Base-by-base conservation (phyloP, 495 filamentous ascomycete genomes). In the Chaetomidium leptoderma region DNA sequence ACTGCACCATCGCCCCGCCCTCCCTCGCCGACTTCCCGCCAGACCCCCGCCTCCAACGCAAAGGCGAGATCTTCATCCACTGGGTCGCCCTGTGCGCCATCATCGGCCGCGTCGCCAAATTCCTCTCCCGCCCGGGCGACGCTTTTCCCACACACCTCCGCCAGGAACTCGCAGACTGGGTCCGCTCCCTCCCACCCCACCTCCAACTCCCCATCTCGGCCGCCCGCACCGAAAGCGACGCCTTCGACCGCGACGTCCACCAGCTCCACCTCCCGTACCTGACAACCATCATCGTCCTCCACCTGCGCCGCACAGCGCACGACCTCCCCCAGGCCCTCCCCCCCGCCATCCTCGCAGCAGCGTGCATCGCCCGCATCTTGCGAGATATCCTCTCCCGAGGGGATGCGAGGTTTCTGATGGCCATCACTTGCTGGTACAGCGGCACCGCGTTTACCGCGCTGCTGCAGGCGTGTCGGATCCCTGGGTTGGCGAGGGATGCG, bases 341-440 rank as follows among this genome's bases (percentile, higher is more conserved):
- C 16, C 64, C 71, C 9, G 71, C 71, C 23, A 70, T 72, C 30
- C 55, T 74, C 1, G 71, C 71, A 4, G 71, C 71, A 6, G 66
- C 68, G 9, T 74, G 71, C 50, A 67, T 71, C 26, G 68, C 63
- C 1, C 66, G 71, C 2, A 68, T 74, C 40, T 60, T 72, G 54
- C 53, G 63, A 11, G 71, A 74, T 40, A 68, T 67, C 21, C 62
- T 74, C 3, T 59, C 63, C 5, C 65, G 71, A 8, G 71, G 71
- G 2, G 57, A 64, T n/a, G 67, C 67, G 7, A 56, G 70, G 9
- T 74, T 71, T 43, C 62, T 74, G 8, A 74, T 72, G 68, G 63
- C 68, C n/a, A 72, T 74, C 21, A 67, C 68, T 1, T 70, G 71
- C 39, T 74, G 71, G 71, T 74, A 74, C 45, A 66, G 60, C 33